These are phyloP conservation scores for Leccinum pellstonianum DNA, from an alignment of 768 basidiomycete species.

Conservation along the genomic window DNA sequence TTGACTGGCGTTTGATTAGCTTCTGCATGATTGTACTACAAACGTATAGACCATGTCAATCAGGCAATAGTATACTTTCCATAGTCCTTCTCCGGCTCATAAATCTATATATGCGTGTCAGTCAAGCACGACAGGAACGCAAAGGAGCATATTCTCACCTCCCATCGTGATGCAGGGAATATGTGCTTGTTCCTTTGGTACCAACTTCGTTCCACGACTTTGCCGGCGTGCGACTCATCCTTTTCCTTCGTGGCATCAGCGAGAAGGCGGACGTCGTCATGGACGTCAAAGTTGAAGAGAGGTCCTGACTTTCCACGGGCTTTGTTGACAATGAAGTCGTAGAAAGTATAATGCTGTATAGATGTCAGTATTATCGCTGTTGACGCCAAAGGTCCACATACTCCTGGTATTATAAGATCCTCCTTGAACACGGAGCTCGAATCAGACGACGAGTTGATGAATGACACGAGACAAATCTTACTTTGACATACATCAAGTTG, in stretches of 20 bases:
- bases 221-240: conserved; percentile 98
- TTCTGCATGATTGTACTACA: not conserved
- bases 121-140: not conserved
- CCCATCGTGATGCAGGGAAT: conserved; percentile 96
- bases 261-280: conserved; percentile 93
- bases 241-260: conserved; percentile 96
- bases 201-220: conserved; percentile 95
- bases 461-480: conserved; percentile 30
- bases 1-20: not conserved
- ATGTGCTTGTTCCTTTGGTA: conserved; percentile 97
- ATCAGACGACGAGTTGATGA: conserved; percentile 5
- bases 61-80: conserved; percentile 83
- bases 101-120: conserved; percentile 52
- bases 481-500: conserved; percentile 99
- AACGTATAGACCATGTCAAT: not conserved
- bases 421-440: conserved; percentile 52
- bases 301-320: conserved; percentile 98
- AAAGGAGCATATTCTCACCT: conserved; percentile 46
- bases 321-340: conserved; percentile 98
- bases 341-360: conserved; percentile 93
- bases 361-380: conserved; percentile 1
- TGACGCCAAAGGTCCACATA: conserved; percentile 37
- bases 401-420: conserved; percentile 96
- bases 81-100: conserved; percentile 92
- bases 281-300: conserved; percentile 97